Evolutionary conservation across 768 basidiomycete species (phyloP), one percentile per base, ranked within the genome.

Genomic region (Amanita fuliginea): DNA sequence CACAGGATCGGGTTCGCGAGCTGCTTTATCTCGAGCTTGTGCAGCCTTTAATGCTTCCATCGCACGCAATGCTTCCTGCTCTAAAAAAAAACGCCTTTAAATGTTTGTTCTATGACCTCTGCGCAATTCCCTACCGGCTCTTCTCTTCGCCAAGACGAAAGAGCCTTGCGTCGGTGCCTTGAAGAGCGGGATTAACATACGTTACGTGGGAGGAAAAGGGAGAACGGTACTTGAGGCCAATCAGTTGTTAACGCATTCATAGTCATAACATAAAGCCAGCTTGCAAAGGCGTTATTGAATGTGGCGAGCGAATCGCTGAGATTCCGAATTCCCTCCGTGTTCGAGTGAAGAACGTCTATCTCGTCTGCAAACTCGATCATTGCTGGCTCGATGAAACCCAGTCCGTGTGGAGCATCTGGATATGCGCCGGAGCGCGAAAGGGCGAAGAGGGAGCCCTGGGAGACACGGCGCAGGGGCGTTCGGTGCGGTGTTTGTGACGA

Each of bases 211-310:
- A 9, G 30, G 30, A 10, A 28, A 30, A 24, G 14, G 57, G 2
- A 53, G n/a, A 72, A 32, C 13, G 16, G 51, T 53, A 83, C 90
- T 74, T 93, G 85, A 0, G 78, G 80, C 91, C 91, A 96, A 61
- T 96, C 93, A 0, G 82, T 82, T n/a, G 91, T 92, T 50, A 95
- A 75, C 2, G 90, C 81, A 60, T 94, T 92, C 90, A 97, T 95
- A 60, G 89, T 85, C 80, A 94, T 83, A 19, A 83, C 80, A 61
- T 93, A 94, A 9, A 95, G 65, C 77, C 82, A 94, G 60, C 87
- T 90, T 11, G 93, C 86, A 59, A 97, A 95, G 11, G 81, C 80
- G 64, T 97, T 93, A 62, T 96, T 96, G 72, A 95, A 95, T 4
- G 79, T 81, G 11, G 78, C 76, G 46, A 97, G 73, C 16, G 87